Conservation (phyloP, 2,329 filamentous ascomycete species). For the Cercospora citrullina region DNA sequence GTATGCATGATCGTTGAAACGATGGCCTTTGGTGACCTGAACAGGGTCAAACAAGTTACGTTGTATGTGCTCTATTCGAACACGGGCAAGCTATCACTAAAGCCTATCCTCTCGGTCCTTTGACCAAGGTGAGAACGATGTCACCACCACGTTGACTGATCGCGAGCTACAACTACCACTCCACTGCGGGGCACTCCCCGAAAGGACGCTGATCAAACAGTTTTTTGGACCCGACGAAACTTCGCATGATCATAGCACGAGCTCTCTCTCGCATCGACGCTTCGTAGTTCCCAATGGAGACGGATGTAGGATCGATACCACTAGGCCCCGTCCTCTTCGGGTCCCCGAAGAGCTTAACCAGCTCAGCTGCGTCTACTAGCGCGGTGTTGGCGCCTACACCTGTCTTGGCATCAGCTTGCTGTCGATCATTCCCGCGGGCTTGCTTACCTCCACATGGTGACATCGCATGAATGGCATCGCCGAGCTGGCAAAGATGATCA, state of each 20-base stretch:
- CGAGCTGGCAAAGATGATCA: conserved; percentile 40
- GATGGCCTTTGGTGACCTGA: background rate
- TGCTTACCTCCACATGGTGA: conserved; percentile 44
- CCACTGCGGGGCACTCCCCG: background rate
- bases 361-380: conserved; percentile 41
- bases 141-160: background rate
- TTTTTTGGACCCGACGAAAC: background rate
- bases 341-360: background rate
- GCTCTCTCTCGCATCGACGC: background rate
- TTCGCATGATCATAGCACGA: background rate
- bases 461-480: conserved; percentile 50
- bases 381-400: conserved; percentile 51
- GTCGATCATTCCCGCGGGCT: background rate
- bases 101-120: background rate
- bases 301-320: background rate
- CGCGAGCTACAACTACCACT: background rate
- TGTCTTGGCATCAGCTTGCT: background rate
- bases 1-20: background rate
- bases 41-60: background rate
- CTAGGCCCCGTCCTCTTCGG: background rate
- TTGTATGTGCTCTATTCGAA: background rate
- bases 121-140: background rate
- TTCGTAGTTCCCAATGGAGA: background rate
- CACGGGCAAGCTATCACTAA: background rate
- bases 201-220: background rate